Evolutionary conservation across 1,139 yeast species (phyloP).

Genomic region (Saccharomyces hybrid): DNA sequence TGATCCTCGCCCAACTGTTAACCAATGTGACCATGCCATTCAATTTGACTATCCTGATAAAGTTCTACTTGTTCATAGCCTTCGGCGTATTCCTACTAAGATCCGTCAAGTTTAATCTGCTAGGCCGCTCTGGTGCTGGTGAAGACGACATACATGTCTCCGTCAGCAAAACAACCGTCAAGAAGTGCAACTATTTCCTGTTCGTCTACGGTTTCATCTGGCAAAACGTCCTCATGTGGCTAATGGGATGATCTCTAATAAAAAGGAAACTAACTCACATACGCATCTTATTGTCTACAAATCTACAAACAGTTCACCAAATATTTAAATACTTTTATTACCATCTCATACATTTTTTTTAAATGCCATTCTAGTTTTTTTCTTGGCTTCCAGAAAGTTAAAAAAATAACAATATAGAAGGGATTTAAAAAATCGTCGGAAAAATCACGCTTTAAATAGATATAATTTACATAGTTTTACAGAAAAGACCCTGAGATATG

Average conservation of each 20-base stretch:
- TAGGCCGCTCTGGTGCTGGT: conserved; percentile 38
- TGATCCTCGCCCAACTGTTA: conserved; percentile 42
- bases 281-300: neutral
- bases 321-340: neutral
- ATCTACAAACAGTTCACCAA: neutral
- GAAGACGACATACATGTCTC: conserved; percentile 47
- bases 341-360: neutral
- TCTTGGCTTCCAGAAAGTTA: neutral
- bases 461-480: neutral
- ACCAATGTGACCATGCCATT: conserved; percentile 37
- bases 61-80: conserved; percentile 42
- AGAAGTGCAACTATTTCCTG: conserved; percentile 77
- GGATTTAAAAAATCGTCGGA: neutral
- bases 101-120: conserved; percentile 68
- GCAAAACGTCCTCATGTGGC: conserved; percentile 59
- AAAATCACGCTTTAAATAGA: conserved; percentile 1
- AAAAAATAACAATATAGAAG: neutral
- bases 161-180: conserved; percentile 59
- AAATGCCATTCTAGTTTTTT: neutral
- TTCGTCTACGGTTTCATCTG: conserved; percentile 78
- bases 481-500: neutral
- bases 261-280: neutral
- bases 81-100: conserved; percentile 73
- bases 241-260: conserved; percentile 33
- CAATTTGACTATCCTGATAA: conserved; percentile 35